A percentile compares a stretch with the other conserved stretches of the same genome.
These are phyloP conservation scores for Gyromitra esculenta DNA, from an alignment of 2,329 filamentous ascomycete species.

Conservation along the genomic window DNA sequence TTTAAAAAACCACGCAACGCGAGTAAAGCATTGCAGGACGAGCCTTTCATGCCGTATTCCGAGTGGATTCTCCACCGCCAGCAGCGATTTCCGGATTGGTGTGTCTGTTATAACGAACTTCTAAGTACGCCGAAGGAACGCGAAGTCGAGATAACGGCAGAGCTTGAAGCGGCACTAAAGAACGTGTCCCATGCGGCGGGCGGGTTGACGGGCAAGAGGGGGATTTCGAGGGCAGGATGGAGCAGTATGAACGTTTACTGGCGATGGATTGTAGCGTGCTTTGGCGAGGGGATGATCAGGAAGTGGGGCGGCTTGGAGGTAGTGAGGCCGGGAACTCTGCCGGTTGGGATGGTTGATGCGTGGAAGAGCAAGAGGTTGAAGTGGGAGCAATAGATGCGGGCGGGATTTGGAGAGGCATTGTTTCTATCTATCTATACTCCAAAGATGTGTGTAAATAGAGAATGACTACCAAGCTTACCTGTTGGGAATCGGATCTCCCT, in stretches of 20 bases:
- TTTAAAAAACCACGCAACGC: conserved; percentile 33
- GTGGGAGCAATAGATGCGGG: conserved; percentile 60
- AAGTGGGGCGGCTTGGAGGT: conserved; percentile 64
- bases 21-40: background rate
- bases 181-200: conserved; percentile 50
- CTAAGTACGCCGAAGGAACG: conserved; percentile 59
- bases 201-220: conserved; percentile 26
- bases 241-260: conserved; percentile 62
- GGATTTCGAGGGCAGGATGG: conserved; percentile 58
- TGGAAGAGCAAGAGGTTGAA: conserved; percentile 63
- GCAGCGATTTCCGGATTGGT: conserved; percentile 60
- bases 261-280: conserved; percentile 64
- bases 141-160: conserved; percentile 57
- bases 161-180: conserved; percentile 56
- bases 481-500: background rate
- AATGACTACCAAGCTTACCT: background rate
- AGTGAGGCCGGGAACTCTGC: conserved; percentile 63
- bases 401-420: background rate
- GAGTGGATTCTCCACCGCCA: conserved; percentile 64
- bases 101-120: conserved; percentile 60
- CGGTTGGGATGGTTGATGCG: conserved; percentile 64
- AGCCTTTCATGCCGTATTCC: conserved; percentile 62
- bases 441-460: no score
- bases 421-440: background rate
- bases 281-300: conserved; percentile 63